phyloP scores from a whole-genome alignment of 2,329 filamentous ascomycete species.

The Rosellinia necatrix region DNA sequence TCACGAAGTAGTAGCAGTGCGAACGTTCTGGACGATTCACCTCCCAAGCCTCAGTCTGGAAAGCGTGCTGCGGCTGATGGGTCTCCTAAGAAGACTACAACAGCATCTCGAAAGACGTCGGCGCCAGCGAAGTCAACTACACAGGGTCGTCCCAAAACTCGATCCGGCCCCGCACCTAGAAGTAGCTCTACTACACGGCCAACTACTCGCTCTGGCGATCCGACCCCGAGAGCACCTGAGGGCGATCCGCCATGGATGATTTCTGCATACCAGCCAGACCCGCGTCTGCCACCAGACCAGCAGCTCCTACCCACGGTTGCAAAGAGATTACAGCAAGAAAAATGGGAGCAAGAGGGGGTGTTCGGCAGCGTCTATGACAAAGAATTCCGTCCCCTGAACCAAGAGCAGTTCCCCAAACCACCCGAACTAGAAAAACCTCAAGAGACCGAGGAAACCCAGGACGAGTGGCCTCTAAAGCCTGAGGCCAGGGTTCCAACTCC shows the following conservation, averaged over 20 bases:
- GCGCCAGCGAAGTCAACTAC: constrained; percentile 47
- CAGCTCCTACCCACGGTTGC: constrained; percentile 95
- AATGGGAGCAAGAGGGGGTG: constrained; percentile 91
- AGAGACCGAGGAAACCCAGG: constrained; percentile 43
- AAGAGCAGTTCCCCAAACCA: constrained; percentile 58
- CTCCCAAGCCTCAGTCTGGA: constrained; percentile 35
- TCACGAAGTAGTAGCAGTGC: constrained; percentile 70
- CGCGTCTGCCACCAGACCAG: constrained; percentile 89
- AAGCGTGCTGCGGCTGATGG: constrained; percentile 54
- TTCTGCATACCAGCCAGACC: constrained; percentile 93
- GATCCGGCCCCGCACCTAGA: constrained; percentile 58
- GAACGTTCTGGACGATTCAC: constrained; percentile 58
- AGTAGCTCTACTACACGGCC: constrained; percentile 60
- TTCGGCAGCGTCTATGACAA: constrained; percentile 85
- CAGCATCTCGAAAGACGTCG: constrained; percentile 51
- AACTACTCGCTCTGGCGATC: constrained; percentile 64
- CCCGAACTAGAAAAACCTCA: constrained; percentile 50
- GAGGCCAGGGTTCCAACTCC: constrained; percentile 55
- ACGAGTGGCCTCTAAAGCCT: constrained; percentile 65
- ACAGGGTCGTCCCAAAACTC: constrained; percentile 64
- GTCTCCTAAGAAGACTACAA: constrained; percentile 58
- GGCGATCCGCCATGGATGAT: constrained; percentile 96
- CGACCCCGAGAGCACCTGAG: constrained; percentile 71
- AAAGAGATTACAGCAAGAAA: constrained; percentile 86
- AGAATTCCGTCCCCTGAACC: constrained; percentile 82